phyloP scores from a whole-genome alignment of 257 asterid species.

The Mitragyna speciosa region DNA sequence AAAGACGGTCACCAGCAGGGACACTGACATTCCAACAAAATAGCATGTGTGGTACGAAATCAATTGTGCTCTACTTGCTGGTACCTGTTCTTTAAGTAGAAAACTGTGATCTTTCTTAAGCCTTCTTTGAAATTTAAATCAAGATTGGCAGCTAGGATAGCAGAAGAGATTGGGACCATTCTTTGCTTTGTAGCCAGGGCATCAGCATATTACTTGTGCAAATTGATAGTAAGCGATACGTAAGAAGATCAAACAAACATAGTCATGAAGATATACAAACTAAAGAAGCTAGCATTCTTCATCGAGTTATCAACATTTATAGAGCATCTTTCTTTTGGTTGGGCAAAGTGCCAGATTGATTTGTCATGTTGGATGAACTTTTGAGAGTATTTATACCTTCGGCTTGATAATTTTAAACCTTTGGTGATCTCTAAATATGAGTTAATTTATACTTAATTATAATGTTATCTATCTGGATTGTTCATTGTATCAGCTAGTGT shows the following conservation, averaged over 20 bases:
- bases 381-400: neutral
- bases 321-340: neutral
- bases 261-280: neutral
- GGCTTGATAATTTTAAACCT: neutral
- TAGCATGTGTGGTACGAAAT: slow-evolving; percentile 79
- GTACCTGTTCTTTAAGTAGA: neutral
- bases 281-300: neutral
- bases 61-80: neutral
- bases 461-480: neutral
- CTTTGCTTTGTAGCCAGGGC: neutral
- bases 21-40: slow-evolving; percentile 67
- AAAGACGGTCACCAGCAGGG: slow-evolving; percentile 61
- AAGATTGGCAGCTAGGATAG: neutral
- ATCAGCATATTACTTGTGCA: neutral
- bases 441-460: too few relatives aligned
- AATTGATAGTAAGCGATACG: neutral
- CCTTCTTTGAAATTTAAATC: neutral
- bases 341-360: neutral
- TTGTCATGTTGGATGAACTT: neutral
- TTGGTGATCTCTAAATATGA: neutral
- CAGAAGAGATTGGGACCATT: too few relatives aligned
- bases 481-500: neutral
- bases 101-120: neutral
- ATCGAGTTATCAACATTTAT: neutral
- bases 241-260: neutral